Percentiles rank a stretch among this genome's conserved stretches.
Conservation (phyloP, 2,329 filamentous ascomycete genomes). For the Fusarium hostae region DNA sequence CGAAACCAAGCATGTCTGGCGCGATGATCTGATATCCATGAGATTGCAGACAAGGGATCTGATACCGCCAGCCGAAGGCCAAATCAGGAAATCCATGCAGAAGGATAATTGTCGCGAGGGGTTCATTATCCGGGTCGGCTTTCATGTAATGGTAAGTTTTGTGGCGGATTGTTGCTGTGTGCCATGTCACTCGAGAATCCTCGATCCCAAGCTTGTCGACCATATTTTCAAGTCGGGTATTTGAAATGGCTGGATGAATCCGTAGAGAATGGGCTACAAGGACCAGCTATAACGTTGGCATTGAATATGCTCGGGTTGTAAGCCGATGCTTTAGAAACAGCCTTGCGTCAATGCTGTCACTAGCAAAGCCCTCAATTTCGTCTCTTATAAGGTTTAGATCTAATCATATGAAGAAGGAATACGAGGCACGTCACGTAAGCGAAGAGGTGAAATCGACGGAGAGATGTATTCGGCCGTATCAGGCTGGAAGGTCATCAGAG, state of each 20-base stretch:
- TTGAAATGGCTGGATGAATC: neutral
- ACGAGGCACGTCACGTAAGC: neutral
- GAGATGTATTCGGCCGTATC: neutral
- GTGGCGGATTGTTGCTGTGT: neutral
- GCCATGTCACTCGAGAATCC: slow-evolving; percentile 5
- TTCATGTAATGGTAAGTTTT: slow-evolving; percentile 70
- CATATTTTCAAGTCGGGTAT: neutral
- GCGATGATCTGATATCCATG: slow-evolving; percentile 80
- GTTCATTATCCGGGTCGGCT: slow-evolving; percentile 54
- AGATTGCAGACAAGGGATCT: slow-evolving; percentile 76
- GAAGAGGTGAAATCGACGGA: neutral
- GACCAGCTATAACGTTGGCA: neutral
- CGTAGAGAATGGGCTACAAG: neutral
- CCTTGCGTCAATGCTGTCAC: neutral
- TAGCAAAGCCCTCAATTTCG: neutral
- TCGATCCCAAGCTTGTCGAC: neutral
- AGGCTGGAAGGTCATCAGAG: neutral
- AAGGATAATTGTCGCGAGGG: slow-evolving; percentile 56
- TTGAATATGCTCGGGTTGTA: neutral
- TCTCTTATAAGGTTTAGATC: neutral
- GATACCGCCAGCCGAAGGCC: slow-evolving; percentile 82
- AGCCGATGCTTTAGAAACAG: neutral
- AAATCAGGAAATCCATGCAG: slow-evolving; percentile 83
- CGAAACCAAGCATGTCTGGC: slow-evolving; percentile 85
- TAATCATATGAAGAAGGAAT: neutral